Evolutionary conservation across 106 monocot genomes (phyloP), one percentile per base, ranked within the genome.

Genomic region (Allium cepa): DNA sequence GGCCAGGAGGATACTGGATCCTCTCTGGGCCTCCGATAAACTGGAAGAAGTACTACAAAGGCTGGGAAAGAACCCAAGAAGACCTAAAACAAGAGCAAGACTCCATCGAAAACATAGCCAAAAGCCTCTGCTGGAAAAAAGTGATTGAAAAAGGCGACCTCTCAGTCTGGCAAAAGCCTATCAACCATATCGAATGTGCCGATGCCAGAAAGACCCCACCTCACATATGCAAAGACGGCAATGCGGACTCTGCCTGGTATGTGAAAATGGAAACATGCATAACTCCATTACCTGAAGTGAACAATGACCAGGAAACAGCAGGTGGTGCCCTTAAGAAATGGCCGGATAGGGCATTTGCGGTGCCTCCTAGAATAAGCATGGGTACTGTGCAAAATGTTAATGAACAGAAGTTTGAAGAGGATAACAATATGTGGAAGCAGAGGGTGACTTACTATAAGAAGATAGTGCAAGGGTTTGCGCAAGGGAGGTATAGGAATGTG

Each of bases 1-100:
- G 85, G 36, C 85, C 85, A 1, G 85, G 85, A 47, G 85, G 85
- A 17, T 85, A 78, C 15, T 85, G 85, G 85, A 72, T 85, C 67
- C 75, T 85, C 11, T 85, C 85, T 7, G 85, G 81, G 46, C 85
- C 85, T 46, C 85, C 85, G 9, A 84, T 84, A 67, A 59, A 80
- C 18, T 84, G 84, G 84, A 84, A 80, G 71, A 77, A 74, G 61
- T 63, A 84, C 62, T 74, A 80, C 70, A 56, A 57, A 64, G 84
- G 84, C 8, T 84, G 84, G 84, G 80, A 80, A 58, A 80, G 84
- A 59, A 77, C 77, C 5, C 64, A 80, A 65, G 84, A 80, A 50
- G 84, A 84, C 61, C 71, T 84, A 52, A 84, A 84, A 52, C 58
- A 77, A 63, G 84, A 84, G 28, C 84, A 84, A 67, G 84, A 84